Base-by-base conservation (phyloP, 2,329 filamentous ascomycete genomes). In the Alternaria atra region DNA sequence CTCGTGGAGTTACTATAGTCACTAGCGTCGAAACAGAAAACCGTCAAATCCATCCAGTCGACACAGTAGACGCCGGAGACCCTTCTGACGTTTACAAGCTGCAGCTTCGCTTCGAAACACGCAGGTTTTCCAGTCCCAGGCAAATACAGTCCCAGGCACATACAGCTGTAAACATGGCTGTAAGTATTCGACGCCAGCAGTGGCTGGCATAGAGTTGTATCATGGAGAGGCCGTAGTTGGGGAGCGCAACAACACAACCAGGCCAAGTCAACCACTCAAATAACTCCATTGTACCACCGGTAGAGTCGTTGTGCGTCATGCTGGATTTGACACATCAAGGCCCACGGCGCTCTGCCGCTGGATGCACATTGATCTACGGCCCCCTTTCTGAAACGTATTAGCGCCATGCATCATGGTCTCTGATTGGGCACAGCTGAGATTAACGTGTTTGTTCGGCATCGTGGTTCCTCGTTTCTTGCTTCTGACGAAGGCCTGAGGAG, bases 401-500 rank as follows among this genome's bases (percentile, higher is more conserved):
- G 61, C 52, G 30, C 29, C 20, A 29, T n/a, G 3, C 9, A 29
- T 15, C 17, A 5, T 15, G 20, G 6, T 7, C n/a, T 12, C 13
- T 59, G 52, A 68, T 68, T 67, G 66, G 66, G 58, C 51, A 34
- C 17, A 6, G 10, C 50, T 50, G 56, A 66, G 54, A 69, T 69
- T 68, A 58, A 54, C 55, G 55, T 55, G 48, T 62, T 62, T 64
- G 62, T 46, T 58, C 54, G 56, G 43, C 53, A 57, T 47, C 43
- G 51, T 61, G 44, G 54, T 52, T 47, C 32, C 50, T 61, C 20
- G 52, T 53, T 32, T 53, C 30, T 37, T 61, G 66, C 64, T 61
- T 57, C 61, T 58, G 59, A 58, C 46, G 30, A 50, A n/a, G 48
- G 29, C 48, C 27, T 34, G 48, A 55, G 20, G 50, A 37, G 44